A percentile compares a stretch with the other conserved stretches of the same genome.
Conservation (phyloP, 2,329 filamentous ascomycete species). For the Aulographum hederae region DNA sequence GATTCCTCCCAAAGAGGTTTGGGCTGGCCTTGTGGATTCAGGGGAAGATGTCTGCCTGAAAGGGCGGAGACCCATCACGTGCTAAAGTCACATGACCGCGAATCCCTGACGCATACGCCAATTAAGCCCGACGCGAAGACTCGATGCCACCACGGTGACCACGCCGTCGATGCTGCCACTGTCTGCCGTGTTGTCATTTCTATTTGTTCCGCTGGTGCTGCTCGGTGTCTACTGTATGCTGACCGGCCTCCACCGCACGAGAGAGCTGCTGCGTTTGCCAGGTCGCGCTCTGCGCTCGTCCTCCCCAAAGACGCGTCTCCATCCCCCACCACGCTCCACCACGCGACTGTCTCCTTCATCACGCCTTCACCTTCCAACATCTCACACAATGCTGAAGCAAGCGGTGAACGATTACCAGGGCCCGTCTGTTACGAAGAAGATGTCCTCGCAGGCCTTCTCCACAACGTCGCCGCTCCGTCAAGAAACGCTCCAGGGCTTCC, state of each 20-base stretch:
- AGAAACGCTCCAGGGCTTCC: conserved; percentile 25
- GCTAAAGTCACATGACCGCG: too few relatives aligned
- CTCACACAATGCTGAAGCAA: conserved; percentile 19
- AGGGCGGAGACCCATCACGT: too few relatives aligned
- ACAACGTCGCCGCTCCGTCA: conserved; percentile 36
- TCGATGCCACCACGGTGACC: too few relatives aligned
- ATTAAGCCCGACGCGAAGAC: too few relatives aligned
- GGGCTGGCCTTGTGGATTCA: too few relatives aligned
- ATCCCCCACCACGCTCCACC: conserved; percentile 4
- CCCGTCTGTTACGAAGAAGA: conserved; percentile 11
- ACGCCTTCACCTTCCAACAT: conserved; percentile 2
- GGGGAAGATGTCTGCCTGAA: too few relatives aligned
- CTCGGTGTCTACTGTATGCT: conserved; percentile 19
- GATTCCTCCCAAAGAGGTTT: too few relatives aligned
- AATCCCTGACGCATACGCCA: too few relatives aligned
- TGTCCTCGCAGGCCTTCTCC: conserved; percentile 37
- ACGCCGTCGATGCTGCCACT: too few relatives aligned
- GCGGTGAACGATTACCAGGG: conserved; percentile 21
- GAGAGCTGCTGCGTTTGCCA: conserved; percentile 17
- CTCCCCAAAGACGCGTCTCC: conserved; percentile 7
- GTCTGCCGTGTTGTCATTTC: too few relatives aligned
- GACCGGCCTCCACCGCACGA: conserved; percentile 10
- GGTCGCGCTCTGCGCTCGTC: conserved; percentile 10
- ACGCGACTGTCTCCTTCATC: not conserved
- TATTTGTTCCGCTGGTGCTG: too few relatives aligned